A percentile compares a stretch with the other conserved stretches of the same genome.
Evolutionary conservation across 148 eudicot genomes (phyloP).

Genomic region (Bassia scoparia): DNA sequence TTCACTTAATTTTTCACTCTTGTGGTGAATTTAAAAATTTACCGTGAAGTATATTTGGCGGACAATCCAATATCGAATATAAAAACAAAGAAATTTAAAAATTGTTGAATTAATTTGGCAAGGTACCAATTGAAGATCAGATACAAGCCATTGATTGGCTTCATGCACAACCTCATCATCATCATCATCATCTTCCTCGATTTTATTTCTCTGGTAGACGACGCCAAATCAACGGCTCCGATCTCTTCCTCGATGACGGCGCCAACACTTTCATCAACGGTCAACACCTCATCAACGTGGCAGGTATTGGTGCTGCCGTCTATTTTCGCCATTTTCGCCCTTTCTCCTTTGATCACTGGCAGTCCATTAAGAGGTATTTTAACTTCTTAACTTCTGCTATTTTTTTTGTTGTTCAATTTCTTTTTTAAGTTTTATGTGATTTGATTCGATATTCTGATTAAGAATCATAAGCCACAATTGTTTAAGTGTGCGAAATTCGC

Average conservation of each 20-base stretch:
- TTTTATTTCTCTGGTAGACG: constrained; percentile 84
- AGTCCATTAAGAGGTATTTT: constrained; percentile 65
- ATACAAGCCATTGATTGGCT: constrained; percentile 87
- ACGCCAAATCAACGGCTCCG: constrained; percentile 30
- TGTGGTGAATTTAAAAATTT: too few species aligned
- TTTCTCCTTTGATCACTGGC: constrained; percentile 78
- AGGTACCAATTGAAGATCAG: constrained; percentile 72
- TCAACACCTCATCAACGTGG: constrained; percentile 54
- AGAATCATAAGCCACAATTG: too few species aligned
- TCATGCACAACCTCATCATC: constrained; percentile 45
- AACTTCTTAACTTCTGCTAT: not conserved
- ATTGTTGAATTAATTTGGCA: not conserved
- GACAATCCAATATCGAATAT: not conserved
- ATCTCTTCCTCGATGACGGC: constrained; percentile 19
- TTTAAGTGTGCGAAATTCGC: too few species aligned
- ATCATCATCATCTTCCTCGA: constrained; percentile 57
- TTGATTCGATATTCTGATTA: too few species aligned
- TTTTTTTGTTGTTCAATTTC: not conserved
- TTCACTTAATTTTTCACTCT: too few species aligned
- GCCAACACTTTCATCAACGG: constrained; percentile 19
- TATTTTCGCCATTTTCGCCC: constrained; percentile 51
- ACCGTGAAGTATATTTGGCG: too few species aligned
- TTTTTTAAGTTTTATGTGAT: not conserved
- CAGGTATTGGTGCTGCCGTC: constrained; percentile 89
- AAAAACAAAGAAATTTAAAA: too few species aligned